A percentile compares a stretch with the other conserved stretches of the same genome.
Evolutionary conservation across 345 rosid genomes (phyloP).

Genomic region (Euphorbia pulcherrima): DNA sequence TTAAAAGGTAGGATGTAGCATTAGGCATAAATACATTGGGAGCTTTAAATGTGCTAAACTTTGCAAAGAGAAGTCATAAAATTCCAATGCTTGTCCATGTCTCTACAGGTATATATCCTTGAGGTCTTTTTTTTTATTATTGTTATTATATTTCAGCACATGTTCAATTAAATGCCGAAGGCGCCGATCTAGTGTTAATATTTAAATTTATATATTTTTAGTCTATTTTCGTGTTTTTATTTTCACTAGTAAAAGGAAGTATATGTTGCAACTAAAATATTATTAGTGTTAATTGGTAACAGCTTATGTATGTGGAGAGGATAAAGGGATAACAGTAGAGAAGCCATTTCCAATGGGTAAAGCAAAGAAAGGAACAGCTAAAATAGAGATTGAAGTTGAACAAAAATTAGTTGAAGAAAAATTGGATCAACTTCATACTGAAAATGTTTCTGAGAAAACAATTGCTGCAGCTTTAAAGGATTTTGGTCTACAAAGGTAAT

Average conservation of each 20-base stretch:
- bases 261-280: too few species aligned
- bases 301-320: constrained; percentile 68
- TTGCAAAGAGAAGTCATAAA: constrained; percentile 45
- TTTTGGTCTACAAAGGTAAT: constrained; percentile 34
- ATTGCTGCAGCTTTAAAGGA: constrained; percentile 51
- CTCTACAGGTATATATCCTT: constrained; percentile 29
- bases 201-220: too few species aligned
- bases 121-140: too few species aligned
- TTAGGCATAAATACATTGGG: constrained; percentile 55
- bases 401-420: constrained; percentile 39
- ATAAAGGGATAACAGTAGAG: constrained; percentile 44
- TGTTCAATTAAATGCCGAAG: too few species aligned
- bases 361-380: constrained; percentile 43
- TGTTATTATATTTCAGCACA: too few species aligned
- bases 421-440: constrained; percentile 36
- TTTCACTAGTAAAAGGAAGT: too few species aligned
- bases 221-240: too few species aligned
- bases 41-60: constrained; percentile 38
- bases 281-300: too few species aligned
- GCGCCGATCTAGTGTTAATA: too few species aligned
- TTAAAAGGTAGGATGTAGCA: constrained; percentile 59
- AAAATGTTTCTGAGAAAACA: constrained; percentile 32
- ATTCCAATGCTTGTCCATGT: constrained; percentile 42
- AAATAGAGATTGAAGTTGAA: constrained; percentile 52
- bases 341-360: constrained; percentile 43